Conservation (phyloP, 768 basidiomycete genomes). For the Collybiopsis luxurians region DNA sequence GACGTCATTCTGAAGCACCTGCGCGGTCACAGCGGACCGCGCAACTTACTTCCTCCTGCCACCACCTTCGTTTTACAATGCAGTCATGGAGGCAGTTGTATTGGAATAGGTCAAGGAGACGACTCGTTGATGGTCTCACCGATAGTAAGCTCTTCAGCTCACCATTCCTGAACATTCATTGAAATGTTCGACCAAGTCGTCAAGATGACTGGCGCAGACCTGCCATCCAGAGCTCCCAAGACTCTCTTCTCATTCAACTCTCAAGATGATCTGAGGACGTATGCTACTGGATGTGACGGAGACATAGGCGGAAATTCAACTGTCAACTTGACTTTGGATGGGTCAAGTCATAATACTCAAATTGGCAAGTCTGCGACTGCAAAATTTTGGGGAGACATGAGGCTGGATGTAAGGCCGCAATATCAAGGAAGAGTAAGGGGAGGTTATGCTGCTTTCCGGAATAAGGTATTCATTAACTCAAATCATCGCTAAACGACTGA, state of each 20-base stretch:
- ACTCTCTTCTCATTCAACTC: conserved; percentile 67
- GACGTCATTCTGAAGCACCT: no score
- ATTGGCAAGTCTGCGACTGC: conserved; percentile 53
- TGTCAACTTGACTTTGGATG: conserved; percentile 71
- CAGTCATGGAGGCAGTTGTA: conserved; percentile 4
- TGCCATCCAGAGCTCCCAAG: conserved; percentile 56
- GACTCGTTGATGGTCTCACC: conserved; percentile 4
- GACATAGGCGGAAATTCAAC: conserved; percentile 88
- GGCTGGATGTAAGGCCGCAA: conserved; percentile 63
- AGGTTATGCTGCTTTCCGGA: conserved; percentile 91
- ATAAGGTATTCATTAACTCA: conserved; percentile 50
- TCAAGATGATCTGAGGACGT: conserved; percentile 52
- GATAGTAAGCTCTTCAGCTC: no score
- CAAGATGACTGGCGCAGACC: conserved; percentile 75
- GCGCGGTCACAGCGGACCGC: no score
- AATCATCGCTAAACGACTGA: background rate
- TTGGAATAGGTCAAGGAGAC: conserved; percentile 5
- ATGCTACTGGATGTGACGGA: conserved; percentile 78
- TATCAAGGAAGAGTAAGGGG: conserved; percentile 68
- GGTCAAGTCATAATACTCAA: conserved; percentile 39
- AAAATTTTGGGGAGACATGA: conserved; percentile 81
- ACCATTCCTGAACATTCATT: no score
- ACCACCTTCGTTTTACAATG: background rate
- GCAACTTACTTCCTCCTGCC: background rate
- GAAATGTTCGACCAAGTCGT: conserved; percentile 63